Base-by-base conservation (phyloP, 164 flowering plant genomes). In the Kingdonia uniflora region DNA sequence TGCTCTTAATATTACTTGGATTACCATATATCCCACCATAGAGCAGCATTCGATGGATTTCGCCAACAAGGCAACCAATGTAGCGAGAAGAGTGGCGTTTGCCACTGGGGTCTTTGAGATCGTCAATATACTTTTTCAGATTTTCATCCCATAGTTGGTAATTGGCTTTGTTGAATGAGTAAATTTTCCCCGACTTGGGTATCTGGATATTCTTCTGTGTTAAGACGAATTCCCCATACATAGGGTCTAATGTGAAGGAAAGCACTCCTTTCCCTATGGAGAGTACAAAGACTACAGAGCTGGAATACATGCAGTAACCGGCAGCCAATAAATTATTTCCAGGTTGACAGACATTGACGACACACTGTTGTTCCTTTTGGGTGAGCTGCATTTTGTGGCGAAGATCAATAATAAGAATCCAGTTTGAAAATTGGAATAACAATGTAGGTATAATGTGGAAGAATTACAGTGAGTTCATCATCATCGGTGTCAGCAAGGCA, bases 261-360 rank as follows among this genome's bases (percentile, higher is more conserved):
- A 58, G 80, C 8, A 87, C 95, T 0, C 97, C 95, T 0, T 64
- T 71, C 19, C 97, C 97, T 8, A 87, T 59, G 3, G 95, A 74
- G 47, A 87, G 65, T 44, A 79, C 83, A 54, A 87, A 87, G 74
- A 90, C 78, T 12, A 84, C 64, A 0, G 94, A 84, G 80, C 95
- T 90, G 2, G 95, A 87, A 66, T 90, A 90, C 82, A 87, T 78
- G 80, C 95, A 90, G 57, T 84, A 90, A n/a, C 97, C 91, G 7
- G 95, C 95, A 0, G 95, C 97, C 19, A 87, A 74, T 14, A 90
- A 75, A 69, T 90, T 90, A 65, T 60, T 76, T 10, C 95, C 95
- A 6, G 95, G 95, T 57, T 90, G 97, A 73, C 94, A 87, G 11
- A 85, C 95, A 43, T 58, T 84, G 42, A 84, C 77, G 1, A 90